Conservation (phyloP, 257 asterid species). For the Primulina huaijiensis region DNA sequence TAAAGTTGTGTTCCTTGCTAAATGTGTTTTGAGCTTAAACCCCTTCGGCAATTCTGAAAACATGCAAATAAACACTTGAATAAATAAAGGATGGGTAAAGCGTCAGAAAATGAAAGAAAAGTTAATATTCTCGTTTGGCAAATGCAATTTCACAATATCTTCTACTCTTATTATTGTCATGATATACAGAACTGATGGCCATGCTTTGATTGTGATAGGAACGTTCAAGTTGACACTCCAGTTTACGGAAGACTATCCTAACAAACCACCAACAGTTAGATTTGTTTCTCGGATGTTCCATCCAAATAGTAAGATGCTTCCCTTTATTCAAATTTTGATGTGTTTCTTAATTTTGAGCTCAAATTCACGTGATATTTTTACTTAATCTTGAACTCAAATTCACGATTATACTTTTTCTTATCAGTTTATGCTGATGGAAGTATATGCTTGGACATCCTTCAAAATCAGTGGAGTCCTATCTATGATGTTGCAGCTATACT, state of each 20-base stretch:
- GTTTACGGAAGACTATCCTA: conserved; percentile 71
- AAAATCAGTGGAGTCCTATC: conserved; percentile 95
- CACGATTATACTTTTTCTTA: conserved; percentile 18
- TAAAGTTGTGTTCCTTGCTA: neutral
- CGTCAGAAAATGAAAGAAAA: neutral
- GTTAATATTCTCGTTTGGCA: neutral
- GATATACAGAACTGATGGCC: neutral
- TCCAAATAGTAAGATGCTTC: conserved; percentile 64
- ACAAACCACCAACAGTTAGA: conserved; percentile 82
- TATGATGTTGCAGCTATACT: conserved; percentile 93
- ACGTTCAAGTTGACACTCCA: conserved; percentile 77
- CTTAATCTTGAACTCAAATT: conserved; percentile 22
- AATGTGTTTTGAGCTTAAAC: neutral
- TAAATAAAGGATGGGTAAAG: neutral
- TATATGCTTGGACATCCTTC: conserved; percentile 91
- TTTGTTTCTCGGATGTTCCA: conserved; percentile 87
- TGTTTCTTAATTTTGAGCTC: conserved; percentile 1
- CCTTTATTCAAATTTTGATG: neutral
- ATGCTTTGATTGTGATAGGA: conserved; percentile 41
- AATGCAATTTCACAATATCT: conserved; percentile 4
- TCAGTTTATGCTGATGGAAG: conserved; percentile 96
- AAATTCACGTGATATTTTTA: neutral
- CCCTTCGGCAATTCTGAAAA: neutral
- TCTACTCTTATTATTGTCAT: neutral
- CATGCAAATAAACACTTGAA: neutral